Evolutionary conservation across 352 stramenopile genomes (phyloP).

Genomic region (Globisporangium sylvaticum): DNA sequence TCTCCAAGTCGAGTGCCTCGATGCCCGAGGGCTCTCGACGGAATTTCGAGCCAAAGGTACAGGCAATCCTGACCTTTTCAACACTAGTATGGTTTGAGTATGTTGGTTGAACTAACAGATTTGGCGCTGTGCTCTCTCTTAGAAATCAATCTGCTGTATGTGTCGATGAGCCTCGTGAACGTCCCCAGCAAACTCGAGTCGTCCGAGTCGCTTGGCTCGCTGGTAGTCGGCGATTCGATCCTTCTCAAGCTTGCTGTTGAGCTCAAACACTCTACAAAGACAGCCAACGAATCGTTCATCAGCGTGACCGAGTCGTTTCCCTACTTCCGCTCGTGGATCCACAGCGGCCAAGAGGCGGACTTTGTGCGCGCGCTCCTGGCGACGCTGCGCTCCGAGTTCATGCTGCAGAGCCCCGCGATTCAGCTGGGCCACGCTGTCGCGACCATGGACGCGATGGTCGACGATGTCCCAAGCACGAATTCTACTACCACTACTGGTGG

Average conservation of each 20-base stretch:
- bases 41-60: constrained; percentile 18
- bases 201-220: constrained; percentile 31
- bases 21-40: constrained; percentile 33
- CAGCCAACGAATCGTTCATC: constrained; percentile 19
- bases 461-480: constrained; percentile 7
- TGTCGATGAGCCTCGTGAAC: constrained; percentile 35
- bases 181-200: constrained; percentile 27
- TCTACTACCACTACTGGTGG: background rate
- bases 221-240: constrained; percentile 61
- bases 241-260: constrained; percentile 13
- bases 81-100: background rate
- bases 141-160: constrained; percentile 61
- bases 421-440: constrained; percentile 36
- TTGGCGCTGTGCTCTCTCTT: background rate
- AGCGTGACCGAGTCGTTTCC: constrained; percentile 56
- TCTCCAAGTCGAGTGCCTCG: constrained; percentile 35
- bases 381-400: constrained; percentile 61
- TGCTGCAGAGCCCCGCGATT: constrained; percentile 47
- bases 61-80: background rate
- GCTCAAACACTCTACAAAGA: background rate
- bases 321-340: constrained; percentile 64
- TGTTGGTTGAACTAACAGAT: background rate
- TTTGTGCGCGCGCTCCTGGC: constrained; percentile 34
- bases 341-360: constrained; percentile 39
- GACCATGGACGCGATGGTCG: constrained; percentile 31